phyloP scores from a whole-genome alignment of 257 asterid species.

The Gentiana macrophylla region DNA sequence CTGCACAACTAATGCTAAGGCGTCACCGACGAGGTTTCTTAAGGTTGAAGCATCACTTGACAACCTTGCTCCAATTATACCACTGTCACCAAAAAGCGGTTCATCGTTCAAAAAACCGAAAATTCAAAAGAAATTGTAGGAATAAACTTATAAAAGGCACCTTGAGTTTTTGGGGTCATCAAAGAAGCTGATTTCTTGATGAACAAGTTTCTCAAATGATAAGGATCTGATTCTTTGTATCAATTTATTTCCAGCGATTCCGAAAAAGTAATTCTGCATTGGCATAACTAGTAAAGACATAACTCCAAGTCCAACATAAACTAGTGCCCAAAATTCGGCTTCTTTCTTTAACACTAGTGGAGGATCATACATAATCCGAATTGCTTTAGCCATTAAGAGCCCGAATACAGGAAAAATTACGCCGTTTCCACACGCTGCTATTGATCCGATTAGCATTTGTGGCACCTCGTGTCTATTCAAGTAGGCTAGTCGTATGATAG shows the following conservation, averaged over 20 bases:
- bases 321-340: slow-evolving; percentile 50
- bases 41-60: slow-evolving; percentile 69
- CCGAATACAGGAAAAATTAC: slow-evolving; percentile 58
- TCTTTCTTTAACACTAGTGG: slow-evolving; percentile 33
- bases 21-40: slow-evolving; percentile 68
- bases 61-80: slow-evolving; percentile 79
- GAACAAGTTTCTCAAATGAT: slow-evolving; percentile 54
- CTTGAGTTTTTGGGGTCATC: slow-evolving; percentile 87
- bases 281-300: slow-evolving; percentile 32
- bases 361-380: slow-evolving; percentile 51
- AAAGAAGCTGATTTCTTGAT: slow-evolving; percentile 82
- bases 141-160: slow-evolving; percentile 14
- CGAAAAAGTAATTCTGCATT: slow-evolving; percentile 56
- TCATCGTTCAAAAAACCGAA: neutral
- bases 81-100: slow-evolving; percentile 33
- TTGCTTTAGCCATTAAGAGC: slow-evolving; percentile 50
- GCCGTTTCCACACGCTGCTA: slow-evolving; percentile 53
- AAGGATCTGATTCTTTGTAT: slow-evolving; percentile 54
- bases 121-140: neutral
- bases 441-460: slow-evolving; percentile 41
- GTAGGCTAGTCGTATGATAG: slow-evolving; percentile 37
- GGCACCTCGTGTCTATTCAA: slow-evolving; percentile 59
- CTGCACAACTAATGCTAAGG: slow-evolving; percentile 65
- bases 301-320: slow-evolving; percentile 37
- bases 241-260: slow-evolving; percentile 66